Evolutionary conservation across 352 stramenopile species (phyloP).

Genomic region (Stramenopiles sp.): DNA sequence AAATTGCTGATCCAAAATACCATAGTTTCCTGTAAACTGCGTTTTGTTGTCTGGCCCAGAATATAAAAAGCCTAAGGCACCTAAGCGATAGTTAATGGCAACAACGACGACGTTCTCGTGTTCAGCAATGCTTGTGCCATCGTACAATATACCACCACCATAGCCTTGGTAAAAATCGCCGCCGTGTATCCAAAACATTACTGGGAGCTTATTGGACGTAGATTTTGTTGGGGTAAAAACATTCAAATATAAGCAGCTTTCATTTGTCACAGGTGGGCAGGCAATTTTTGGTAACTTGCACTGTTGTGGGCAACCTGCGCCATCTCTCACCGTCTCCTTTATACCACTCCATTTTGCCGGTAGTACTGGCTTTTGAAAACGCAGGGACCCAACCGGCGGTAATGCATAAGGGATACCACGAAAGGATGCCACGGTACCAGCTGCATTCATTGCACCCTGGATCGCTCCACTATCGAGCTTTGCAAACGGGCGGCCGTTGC

Average conservation of each 20-base stretch:
- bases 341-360: neutral
- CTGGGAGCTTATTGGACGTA: neutral
- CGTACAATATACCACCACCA: neutral
- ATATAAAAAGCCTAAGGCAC: constrained; percentile 34
- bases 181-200: neutral
- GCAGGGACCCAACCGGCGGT: neutral
- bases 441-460: no score
- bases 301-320: neutral
- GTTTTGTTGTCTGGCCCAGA: no score
- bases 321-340: neutral
- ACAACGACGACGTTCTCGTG: constrained; percentile 39
- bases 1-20: neutral
- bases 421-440: neutral
- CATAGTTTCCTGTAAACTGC: neutral
- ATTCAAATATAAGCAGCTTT: neutral
- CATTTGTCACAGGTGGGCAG: neutral
- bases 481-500: no score
- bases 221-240: neutral
- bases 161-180: neutral
- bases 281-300: neutral
- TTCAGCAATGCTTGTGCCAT: constrained; percentile 18
- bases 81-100: constrained; percentile 50
- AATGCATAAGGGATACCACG: neutral
- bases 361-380: neutral
- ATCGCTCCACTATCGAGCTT: no score